Evolutionary conservation across 1,284 basidiomycete species (phyloP).

Genomic region (Veloporphyrellus conicus): DNA sequence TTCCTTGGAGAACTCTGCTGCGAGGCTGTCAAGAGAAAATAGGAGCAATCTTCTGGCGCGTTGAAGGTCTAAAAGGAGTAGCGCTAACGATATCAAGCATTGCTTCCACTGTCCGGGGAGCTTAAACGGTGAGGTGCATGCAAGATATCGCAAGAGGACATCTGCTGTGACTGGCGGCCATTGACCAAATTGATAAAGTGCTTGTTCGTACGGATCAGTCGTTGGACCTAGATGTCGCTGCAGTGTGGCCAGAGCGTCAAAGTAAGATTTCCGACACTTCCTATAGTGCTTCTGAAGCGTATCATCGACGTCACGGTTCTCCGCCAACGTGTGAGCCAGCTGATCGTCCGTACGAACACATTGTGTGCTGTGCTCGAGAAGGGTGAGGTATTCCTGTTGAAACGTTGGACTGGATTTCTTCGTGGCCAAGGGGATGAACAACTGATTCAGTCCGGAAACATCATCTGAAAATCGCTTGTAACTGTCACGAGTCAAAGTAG

Average conservation of each 20-base stretch:
- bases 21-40: not conserved
- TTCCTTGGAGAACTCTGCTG: not conserved
- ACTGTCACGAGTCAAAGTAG: not conserved
- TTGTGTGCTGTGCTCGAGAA: not conserved
- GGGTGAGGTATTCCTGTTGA: not conserved
- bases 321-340: not conserved
- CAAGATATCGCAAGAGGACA: constrained; percentile 23
- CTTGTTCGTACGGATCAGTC: not conserved
- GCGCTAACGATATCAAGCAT: constrained; percentile 26
- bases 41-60: constrained; percentile 1
- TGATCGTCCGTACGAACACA: not conserved
- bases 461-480: not conserved
- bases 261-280: not conserved
- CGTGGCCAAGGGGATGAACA: not conserved
- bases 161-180: constrained; percentile 28
- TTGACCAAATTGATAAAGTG: not conserved
- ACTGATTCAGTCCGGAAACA: not conserved
- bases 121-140: constrained; percentile 7
- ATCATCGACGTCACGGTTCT: not conserved
- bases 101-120: constrained; percentile 26
- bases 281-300: not conserved
- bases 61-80: constrained; percentile 31
- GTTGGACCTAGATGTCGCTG: not conserved
- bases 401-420: not conserved
- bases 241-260: not conserved